phyloP scores from a whole-genome alignment of 495 filamentous ascomycete species.

The Trichodelitschia bisporula region DNA sequence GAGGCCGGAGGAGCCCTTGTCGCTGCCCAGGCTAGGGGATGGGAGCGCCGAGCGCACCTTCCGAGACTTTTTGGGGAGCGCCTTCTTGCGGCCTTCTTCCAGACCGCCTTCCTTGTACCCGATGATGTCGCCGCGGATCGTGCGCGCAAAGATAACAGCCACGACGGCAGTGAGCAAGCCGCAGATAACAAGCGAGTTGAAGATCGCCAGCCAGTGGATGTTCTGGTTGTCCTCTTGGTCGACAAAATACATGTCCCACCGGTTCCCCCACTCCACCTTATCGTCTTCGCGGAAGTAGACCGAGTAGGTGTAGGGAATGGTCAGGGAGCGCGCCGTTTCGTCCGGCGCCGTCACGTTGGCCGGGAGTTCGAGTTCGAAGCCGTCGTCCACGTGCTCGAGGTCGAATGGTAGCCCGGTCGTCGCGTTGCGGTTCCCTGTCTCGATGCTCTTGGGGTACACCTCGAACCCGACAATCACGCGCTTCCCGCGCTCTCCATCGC shows the following conservation, averaged over 20 bases:
- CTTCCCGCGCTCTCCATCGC: constrained; percentile 38
- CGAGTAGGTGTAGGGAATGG: constrained; percentile 75
- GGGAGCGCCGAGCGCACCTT: constrained; percentile 23
- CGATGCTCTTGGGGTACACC: constrained; percentile 74
- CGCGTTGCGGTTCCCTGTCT: constrained; percentile 29
- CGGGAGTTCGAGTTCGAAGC: constrained; percentile 41
- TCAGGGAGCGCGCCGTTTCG: constrained; percentile 35
- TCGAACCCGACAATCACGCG: constrained; percentile 85
- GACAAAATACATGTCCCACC: constrained; percentile 87
- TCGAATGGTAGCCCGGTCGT: constrained; percentile 38
- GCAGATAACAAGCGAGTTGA: constrained; percentile 76
- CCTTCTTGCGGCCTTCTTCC: constrained; percentile 42
- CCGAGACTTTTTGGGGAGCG: constrained; percentile 15
- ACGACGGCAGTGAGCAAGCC: constrained; percentile 63
- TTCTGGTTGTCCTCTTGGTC: constrained; percentile 68
- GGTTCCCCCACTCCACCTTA: constrained; percentile 57
- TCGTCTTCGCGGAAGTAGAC: constrained; percentile 80
- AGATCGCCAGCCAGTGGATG: constrained; percentile 80
- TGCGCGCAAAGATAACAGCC: constrained; percentile 64
- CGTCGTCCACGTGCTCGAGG: constrained; percentile 32
- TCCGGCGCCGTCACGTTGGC: constrained; percentile 28
- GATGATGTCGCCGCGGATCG: constrained; percentile 61
- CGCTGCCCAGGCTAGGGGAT: constrained; percentile 20
- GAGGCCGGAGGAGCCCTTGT: constrained; percentile 32
- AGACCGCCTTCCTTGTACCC: constrained; percentile 35